phyloP scores from a whole-genome alignment of 1,284 basidiomycete genomes.

The Cystobasidium slooffiae region DNA sequence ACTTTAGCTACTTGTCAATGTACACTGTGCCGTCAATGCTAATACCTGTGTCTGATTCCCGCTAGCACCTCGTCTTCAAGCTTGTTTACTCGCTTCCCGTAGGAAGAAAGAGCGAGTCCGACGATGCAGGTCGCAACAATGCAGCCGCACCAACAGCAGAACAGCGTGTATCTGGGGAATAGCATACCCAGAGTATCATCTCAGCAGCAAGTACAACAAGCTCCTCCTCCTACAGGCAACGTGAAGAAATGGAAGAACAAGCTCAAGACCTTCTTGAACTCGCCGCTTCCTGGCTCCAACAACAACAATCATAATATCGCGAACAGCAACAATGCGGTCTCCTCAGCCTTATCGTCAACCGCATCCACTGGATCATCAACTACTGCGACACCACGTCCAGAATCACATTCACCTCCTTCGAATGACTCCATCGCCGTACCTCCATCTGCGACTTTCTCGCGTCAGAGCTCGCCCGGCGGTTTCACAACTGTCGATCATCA shows the following conservation, averaged over 20 bases:
- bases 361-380: constrained; percentile 8
- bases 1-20: not conserved
- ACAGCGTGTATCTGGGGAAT: not conserved
- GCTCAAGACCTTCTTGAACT: constrained; percentile 36
- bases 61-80: not conserved
- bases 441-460: not conserved
- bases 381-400: not conserved
- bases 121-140: constrained; percentile 9
- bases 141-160: constrained; percentile 7
- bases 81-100: constrained; percentile 18
- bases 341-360: not conserved
- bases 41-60: not conserved
- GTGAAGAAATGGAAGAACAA: constrained; percentile 44
- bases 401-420: not conserved
- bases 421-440: not conserved
- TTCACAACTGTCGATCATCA: constrained; percentile 5
- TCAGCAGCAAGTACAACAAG: not conserved
- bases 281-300: constrained; percentile 9
- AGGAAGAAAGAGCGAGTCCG: not conserved
- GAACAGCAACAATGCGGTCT: not conserved
- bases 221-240: constrained; percentile 7
- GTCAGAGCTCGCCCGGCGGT: not conserved
- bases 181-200: not conserved
- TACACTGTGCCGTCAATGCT: not conserved
- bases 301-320: too few relatives aligned